These are phyloP conservation scores for Arthrobotrys pseudoclavata DNA, from an alignment of 2,329 filamentous ascomycete species.

Conservation along the genomic window DNA sequence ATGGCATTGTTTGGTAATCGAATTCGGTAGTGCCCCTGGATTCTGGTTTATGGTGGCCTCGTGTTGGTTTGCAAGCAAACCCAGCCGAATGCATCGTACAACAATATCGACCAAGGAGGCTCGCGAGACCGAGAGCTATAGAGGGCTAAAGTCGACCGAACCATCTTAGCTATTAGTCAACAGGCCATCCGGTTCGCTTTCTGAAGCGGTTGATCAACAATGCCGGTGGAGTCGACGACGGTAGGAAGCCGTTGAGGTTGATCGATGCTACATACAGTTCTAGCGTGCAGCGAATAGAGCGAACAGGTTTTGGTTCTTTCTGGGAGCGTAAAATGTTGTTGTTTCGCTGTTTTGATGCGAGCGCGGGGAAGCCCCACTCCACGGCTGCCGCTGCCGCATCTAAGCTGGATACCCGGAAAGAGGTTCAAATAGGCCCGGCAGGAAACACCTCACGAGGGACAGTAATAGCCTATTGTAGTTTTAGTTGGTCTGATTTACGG, in stretches of 20 bases:
- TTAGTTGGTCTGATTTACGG: background rate
- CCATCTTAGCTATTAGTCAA: background rate
- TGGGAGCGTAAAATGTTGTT: background rate
- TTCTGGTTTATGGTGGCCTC: background rate
- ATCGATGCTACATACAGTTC: constrained; percentile 1
- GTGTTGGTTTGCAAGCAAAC: background rate
- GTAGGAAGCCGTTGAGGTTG: constrained; percentile 6
- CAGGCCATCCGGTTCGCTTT: background rate
- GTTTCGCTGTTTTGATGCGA: constrained; percentile 21
- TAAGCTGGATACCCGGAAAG: constrained; percentile 29
- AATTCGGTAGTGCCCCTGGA: background rate
- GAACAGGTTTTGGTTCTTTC: constrained; percentile 26
- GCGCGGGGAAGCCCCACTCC: constrained; percentile 15
- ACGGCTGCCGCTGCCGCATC: constrained; percentile 33
- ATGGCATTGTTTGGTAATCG: background rate
- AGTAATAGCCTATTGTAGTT: background rate
- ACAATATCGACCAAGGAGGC: background rate
- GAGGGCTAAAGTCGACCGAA: background rate
- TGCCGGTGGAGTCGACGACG: background rate
- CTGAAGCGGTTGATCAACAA: background rate
- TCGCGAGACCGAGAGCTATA: background rate
- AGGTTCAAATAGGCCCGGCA: constrained; percentile 19
- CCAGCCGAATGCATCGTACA: background rate
- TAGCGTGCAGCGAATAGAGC: background rate
- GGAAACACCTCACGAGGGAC: constrained; percentile 14